Conservation (phyloP, 1,139 yeast species). For the Hemisphaericaspora lyxosophila region DNA sequence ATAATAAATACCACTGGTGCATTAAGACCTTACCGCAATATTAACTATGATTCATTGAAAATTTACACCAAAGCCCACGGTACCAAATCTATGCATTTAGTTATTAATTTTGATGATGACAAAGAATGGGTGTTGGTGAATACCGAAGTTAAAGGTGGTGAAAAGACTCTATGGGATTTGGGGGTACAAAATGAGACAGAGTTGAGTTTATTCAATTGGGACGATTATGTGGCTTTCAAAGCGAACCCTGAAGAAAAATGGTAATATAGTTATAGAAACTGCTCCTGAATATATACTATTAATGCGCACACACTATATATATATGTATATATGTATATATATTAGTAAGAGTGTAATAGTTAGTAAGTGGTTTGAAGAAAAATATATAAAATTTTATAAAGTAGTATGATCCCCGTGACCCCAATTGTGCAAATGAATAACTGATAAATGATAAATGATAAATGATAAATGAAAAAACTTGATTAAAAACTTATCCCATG, state of each 20-base stretch:
- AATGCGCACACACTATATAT: slow-evolving; percentile 14
- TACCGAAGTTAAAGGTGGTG: slow-evolving; percentile 29
- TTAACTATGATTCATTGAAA: slow-evolving; percentile 75
- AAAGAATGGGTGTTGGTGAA: slow-evolving; percentile 56
- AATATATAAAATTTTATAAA: no score
- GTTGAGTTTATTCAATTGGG: slow-evolving; percentile 69
- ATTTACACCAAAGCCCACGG: slow-evolving; percentile 95
- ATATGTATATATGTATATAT: not conserved
- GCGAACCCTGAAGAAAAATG: slow-evolving; percentile 89
- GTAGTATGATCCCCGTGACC: not conserved
- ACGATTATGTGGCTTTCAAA: slow-evolving; percentile 67
- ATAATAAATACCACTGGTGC: slow-evolving; percentile 66
- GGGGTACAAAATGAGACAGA: slow-evolving; percentile 92
- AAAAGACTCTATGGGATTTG: slow-evolving; percentile 55
- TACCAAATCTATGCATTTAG: slow-evolving; percentile 87
- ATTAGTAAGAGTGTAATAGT: not conserved
- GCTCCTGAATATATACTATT: no score
- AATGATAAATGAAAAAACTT: no score
- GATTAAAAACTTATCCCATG: no score
- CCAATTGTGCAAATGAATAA: no score
- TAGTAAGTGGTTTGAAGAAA: not conserved
- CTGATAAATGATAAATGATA: no score
- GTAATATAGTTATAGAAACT: no score
- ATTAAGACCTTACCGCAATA: slow-evolving; percentile 78
- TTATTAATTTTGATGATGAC: slow-evolving; percentile 79